These are phyloP conservation scores for Lachnellula suecica DNA, from an alignment of 2,329 filamentous ascomycete species.

Conservation along the genomic window DNA sequence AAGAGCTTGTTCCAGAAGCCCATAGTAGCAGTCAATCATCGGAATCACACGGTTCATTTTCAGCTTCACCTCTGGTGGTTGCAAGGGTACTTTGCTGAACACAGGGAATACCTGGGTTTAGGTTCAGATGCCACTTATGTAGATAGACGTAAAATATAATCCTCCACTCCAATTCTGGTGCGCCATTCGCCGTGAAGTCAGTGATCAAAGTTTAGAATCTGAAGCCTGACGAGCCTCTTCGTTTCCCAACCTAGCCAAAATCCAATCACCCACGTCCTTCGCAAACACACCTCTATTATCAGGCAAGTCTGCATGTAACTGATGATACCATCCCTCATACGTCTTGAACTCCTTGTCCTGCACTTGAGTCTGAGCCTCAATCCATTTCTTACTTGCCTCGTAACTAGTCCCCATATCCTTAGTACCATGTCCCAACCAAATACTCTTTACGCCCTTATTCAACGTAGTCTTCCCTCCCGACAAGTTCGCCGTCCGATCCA, in stretches of 20 bases:
- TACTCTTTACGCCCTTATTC: constrained; percentile 53
- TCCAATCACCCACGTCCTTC: constrained; percentile 65
- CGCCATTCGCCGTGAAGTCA: not conserved
- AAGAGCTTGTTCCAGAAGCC: not conserved
- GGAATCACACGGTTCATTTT: constrained; percentile 41
- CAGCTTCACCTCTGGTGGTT: constrained; percentile 57
- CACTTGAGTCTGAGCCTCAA: constrained; percentile 52
- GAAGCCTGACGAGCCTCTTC: constrained; percentile 2
- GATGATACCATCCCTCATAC: constrained; percentile 80
- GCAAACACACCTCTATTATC: constrained; percentile 39
- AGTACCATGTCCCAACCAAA: constrained; percentile 79
- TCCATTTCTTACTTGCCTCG: constrained; percentile 62
- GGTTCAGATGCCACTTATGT: too few relatives aligned
- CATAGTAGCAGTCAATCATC: constrained; percentile 41
- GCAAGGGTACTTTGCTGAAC: constrained; percentile 50
- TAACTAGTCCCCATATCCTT: constrained; percentile 69
- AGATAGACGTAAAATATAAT: too few relatives aligned
- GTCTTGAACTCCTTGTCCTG: constrained; percentile 69
- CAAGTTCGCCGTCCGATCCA: constrained; percentile 69
- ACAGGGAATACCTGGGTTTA: not conserved
- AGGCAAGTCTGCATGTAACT: constrained; percentile 59
- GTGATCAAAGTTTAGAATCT: not conserved
- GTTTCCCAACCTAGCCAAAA: constrained; percentile 46
- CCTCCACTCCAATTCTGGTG: not conserved
- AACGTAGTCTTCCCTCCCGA: constrained; percentile 53